Evolutionary conservation across 2,329 filamentous ascomycete genomes (phyloP), one percentile per base, ranked within the genome.

Genomic region (Penicillium sp.): DNA sequence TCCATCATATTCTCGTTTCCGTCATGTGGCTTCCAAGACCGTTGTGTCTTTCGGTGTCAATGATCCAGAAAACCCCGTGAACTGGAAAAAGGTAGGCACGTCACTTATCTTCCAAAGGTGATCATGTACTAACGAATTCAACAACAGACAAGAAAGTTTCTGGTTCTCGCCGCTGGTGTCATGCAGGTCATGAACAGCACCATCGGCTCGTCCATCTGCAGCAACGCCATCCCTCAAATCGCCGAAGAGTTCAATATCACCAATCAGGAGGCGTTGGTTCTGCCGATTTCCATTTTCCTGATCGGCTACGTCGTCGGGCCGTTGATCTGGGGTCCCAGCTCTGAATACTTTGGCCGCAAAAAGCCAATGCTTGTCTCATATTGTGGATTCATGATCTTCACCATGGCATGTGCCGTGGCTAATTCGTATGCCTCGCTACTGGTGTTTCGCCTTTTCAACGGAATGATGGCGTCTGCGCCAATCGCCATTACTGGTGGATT

Each of bases 341-440:
- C 71, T 1, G 75, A 77, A 42, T 61, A 72, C 28, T 66, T 68
- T 47, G 74, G 75, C 0, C 68, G 75, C 9, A 69, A 66, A 51
- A 58, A 59, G 1, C 68, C 75, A 3, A 56, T 83, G 55, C 66
- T 83, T 0, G 67, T 65, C 2, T 76, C 80, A 0, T 83, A 82
- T 54, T n/a, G 66, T 10, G 55, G 68, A 1, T 75, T 71, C 47
- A 72, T 64, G 43, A 53, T 69, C 3, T 76, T 72, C 57, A 75
- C 68, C 13, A 61, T 75, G 46, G 73, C 65, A 2, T 76, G 72
- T 45, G 75, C 75, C 0, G 49, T 78, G 7, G 68, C 72, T 0
- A 66, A 70, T 1, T 73, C 63, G 6, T 78, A 70, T 64, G 53
- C 65, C 0, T 65, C 68, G 2, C 55, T 75, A 15, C 55, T 75